Base-by-base conservation (phyloP, 73 alveolate species). In the Paramecium sonneborni region DNA sequence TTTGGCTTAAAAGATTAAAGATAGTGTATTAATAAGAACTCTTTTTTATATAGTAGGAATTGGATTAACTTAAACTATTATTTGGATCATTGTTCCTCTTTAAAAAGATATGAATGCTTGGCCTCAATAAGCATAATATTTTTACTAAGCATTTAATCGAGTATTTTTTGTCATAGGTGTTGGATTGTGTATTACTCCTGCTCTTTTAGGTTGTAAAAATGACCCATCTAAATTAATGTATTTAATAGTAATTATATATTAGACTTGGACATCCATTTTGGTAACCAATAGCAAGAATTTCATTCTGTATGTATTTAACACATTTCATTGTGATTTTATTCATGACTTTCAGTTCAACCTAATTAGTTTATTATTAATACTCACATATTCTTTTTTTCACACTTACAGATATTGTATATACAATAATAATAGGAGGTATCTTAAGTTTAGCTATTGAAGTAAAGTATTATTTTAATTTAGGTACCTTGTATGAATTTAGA, bases 401-500 rank as follows among this genome's bases (percentile, higher is more conserved):
- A 11, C 70, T 88, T n/a, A 57, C 91, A 41, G 94, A 87, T 74
- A 76, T 93, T 26, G 95, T 86, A 9, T 67, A 55, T 24, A 30
- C 93, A 10, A 35, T 89, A 11, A 43, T 93, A 4, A 35, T 92
- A 9, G 92, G 76, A 43, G 68, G 79, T 20, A n/a, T 92, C 12
- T 88, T 93, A 38, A 90, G 93, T 82, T 92, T 93, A 68, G 69
- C 86, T 4, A 57, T 90, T 24, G 85, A 90, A 43, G 89, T 93
- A 48, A 38, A 32, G n/a, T 2, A 88, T 86, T 37, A 8, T 1
- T 68, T n/a, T 18, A 7, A 72, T 37, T 3, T 35, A 92, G 91
- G 95, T 92, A 1, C 95, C 95, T 15, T 92, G 92, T 85, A 67
- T 92, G 92, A 85, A 92, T 69, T 39, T 92, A 34, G 95, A 92